Percentiles rank a stretch among this genome's conserved stretches.
phyloP scores from a whole-genome alignment of 306 rosid genomes.

The barrel medic (Medicago truncatula) region MtrunA17r5.0-ANR NC_053045.1:32077501-32078000 shows the following conservation, averaged over 20 bases:
- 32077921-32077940: slow-evolving; percentile 1
- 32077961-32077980: no score
- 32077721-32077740: neutral
- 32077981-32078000: no score
- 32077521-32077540: no score
- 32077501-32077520: no score
- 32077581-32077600: no score
- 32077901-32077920: neutral
- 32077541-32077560: no score
- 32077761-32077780: slow-evolving; percentile 27
- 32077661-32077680: slow-evolving; percentile 67
- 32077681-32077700: slow-evolving; percentile 37
- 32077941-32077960: neutral
- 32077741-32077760: slow-evolving; percentile 1
- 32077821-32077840: slow-evolving; percentile 75
- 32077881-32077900: slow-evolving; percentile 1
- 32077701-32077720: slow-evolving; percentile 3
- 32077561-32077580: no score
- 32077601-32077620: no score
- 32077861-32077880: slow-evolving; percentile 63
- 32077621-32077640: slow-evolving; percentile 31
- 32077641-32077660: slow-evolving; percentile 59
- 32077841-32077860: slow-evolving; percentile 81
- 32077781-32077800: slow-evolving; percentile 90
- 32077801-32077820: slow-evolving; percentile 86